Percentiles rank a stretch among this genome's conserved stretches.
These are phyloP conservation scores for Pyrus betulifolia DNA, from an alignment of 306 rosid genomes.

Conservation along the genomic window DNA sequence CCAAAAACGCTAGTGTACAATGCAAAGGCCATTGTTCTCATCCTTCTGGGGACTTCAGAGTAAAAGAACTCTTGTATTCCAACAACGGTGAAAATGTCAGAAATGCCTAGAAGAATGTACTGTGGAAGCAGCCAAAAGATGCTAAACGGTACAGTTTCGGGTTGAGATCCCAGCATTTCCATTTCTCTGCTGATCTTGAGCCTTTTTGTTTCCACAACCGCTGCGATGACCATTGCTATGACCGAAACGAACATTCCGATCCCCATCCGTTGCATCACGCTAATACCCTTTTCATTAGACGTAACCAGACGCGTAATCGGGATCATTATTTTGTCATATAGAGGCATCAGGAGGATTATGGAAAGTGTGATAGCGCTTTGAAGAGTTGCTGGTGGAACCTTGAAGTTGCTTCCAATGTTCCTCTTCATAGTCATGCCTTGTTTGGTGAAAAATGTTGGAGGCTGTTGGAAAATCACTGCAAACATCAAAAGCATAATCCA, in stretches of 20 bases:
- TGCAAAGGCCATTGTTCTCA: conserved; percentile 86
- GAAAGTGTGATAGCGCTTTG: conserved; percentile 77
- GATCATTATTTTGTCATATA: conserved; percentile 61
- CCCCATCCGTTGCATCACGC: conserved; percentile 86
- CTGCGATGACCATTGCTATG: conserved; percentile 76
- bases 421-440: conserved; percentile 98
- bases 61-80: conserved; percentile 96
- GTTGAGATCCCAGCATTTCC: conserved; percentile 19
- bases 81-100: conserved; percentile 89
- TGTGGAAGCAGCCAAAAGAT: conserved; percentile 91
- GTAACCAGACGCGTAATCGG: conserved; percentile 59
- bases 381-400: conserved; percentile 89
- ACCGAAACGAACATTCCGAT: conserved; percentile 83
- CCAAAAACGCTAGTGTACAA: conserved; percentile 83
- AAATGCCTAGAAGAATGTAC: conserved; percentile 69
- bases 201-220: conserved; percentile 65
- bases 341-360: conserved; percentile 72
- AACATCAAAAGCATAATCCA: conserved; percentile 93
- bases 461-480: conserved; percentile 86
- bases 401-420: conserved; percentile 56
- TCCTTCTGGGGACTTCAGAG: conserved; percentile 67
- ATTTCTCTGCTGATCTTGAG: conserved; percentile 37
- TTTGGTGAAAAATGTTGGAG: conserved; percentile 84
- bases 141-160: conserved; percentile 46
- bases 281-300: conserved; percentile 52